A percentile compares a stretch with the other conserved stretches of the same genome.
phyloP scores from a whole-genome alignment of 139 green algal species.

The Chlorella vulgaris region DNA sequence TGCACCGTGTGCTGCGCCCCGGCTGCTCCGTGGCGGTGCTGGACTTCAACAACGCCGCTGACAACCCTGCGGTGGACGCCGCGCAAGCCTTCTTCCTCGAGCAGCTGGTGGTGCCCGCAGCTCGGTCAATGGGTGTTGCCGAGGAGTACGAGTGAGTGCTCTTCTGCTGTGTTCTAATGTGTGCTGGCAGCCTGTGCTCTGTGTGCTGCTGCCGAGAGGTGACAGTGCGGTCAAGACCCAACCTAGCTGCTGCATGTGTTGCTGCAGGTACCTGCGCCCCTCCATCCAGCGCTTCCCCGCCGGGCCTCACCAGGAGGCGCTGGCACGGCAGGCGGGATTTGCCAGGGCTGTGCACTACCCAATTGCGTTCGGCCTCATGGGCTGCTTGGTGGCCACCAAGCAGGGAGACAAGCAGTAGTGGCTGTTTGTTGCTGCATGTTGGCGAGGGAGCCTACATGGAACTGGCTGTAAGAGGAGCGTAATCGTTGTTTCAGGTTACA shows the following conservation, averaged over 20 bases:
- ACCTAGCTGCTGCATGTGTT: background rate
- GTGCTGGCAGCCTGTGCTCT: background rate
- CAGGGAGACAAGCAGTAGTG: background rate
- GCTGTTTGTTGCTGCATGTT: background rate
- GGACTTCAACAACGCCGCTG: slow-evolving; percentile 95
- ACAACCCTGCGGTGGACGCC: slow-evolving; percentile 60
- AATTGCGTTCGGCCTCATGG: slow-evolving; percentile 91
- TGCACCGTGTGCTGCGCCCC: slow-evolving; percentile 87
- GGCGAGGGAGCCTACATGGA: no score
- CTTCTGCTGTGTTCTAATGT: background rate
- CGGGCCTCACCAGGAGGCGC: slow-evolving; percentile 63
- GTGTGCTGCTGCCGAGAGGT: background rate
- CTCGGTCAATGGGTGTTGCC: slow-evolving; percentile 68
- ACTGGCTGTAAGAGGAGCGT: no score
- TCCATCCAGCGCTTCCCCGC: slow-evolving; percentile 90
- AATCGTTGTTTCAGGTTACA: no score
- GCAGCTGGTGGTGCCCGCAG: slow-evolving; percentile 88
- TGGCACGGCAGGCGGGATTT: slow-evolving; percentile 84
- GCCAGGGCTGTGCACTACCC: slow-evolving; percentile 76
- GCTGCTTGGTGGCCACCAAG: slow-evolving; percentile 66
- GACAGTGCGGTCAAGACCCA: background rate
- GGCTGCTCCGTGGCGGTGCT: slow-evolving; percentile 82
- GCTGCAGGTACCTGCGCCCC: slow-evolving; percentile 80
- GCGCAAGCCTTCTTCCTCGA: slow-evolving; percentile 77
- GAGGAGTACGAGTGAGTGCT: slow-evolving; percentile 78